Conservation (phyloP, 306 rosid genomes). For the Prinsepia uniflora region DNA sequence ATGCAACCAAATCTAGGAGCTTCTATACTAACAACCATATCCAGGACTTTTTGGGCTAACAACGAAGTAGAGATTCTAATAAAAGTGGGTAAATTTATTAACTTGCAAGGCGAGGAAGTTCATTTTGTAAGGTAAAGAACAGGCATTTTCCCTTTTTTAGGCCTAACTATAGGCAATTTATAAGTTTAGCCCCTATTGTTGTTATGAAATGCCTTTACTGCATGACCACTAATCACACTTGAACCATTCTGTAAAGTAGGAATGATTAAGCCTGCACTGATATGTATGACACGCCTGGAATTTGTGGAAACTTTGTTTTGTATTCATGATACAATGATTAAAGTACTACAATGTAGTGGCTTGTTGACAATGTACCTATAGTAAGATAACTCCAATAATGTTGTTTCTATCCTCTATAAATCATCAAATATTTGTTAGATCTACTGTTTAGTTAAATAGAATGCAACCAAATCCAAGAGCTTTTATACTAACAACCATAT, state of each 20-base stretch:
- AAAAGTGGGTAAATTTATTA: background rate
- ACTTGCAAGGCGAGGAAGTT: background rate
- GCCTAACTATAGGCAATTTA: background rate
- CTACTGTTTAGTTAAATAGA: background rate
- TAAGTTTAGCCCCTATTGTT: background rate
- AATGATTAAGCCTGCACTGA: background rate
- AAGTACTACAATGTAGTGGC: background rate
- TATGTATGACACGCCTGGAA: background rate
- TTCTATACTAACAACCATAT: background rate
- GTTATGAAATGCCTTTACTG: background rate
- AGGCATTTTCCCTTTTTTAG: background rate
- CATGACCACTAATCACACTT: background rate
- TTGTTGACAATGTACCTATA: background rate
- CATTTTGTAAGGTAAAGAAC: background rate
- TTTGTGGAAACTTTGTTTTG: background rate
- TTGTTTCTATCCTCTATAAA: background rate
- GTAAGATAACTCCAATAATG: background rate
- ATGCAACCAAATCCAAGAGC: background rate
- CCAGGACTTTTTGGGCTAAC: too few relatives aligned
- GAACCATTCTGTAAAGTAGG: background rate
- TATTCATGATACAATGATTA: background rate
- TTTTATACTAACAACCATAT: background rate
- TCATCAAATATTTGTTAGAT: background rate
- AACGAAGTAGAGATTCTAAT: background rate
- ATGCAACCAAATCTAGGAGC: background rate